phyloP scores from a whole-genome alignment of 2,329 filamentous ascomycete genomes.

The Lasiodiplodia sp. region DNA sequence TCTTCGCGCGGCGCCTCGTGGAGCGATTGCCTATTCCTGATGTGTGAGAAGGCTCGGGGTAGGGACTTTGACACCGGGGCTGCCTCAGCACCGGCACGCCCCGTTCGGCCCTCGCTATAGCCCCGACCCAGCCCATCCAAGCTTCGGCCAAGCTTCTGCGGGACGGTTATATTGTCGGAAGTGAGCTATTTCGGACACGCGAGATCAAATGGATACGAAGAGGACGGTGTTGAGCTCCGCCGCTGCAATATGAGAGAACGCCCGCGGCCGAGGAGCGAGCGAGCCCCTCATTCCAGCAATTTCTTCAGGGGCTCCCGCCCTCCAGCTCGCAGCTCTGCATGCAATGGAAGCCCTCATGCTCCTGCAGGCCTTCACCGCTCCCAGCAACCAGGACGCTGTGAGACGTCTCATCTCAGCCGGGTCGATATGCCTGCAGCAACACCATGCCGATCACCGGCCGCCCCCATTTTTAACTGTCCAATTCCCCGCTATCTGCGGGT shows the following conservation, averaged over 20 bases:
- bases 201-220: constrained; percentile 6
- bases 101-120: background rate
- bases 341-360: background rate
- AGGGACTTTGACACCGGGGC: constrained; percentile 22
- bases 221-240: background rate
- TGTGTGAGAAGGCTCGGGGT: background rate
- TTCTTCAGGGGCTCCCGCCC: background rate
- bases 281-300: background rate
- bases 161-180: background rate
- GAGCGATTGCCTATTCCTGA: background rate
- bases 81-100: constrained; percentile 20
- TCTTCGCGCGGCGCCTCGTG: constrained; percentile 1
- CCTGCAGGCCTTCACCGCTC: background rate
- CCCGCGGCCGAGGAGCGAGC: constrained; percentile 6
- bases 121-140: background rate
- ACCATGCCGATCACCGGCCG: constrained; percentile 15
- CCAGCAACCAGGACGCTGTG: constrained; percentile 20
- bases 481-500: background rate
- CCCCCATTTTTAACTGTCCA: background rate
- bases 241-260: background rate
- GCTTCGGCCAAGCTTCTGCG: constrained; percentile 24
- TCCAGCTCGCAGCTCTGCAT: background rate
- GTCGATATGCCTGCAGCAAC: constrained; percentile 16
- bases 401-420: constrained; percentile 27
- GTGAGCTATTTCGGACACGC: constrained; percentile 2